Evolutionary conservation across 176 grass and related monocot species (phyloP).

Genomic region (Bolboschoenus planiculmis): DNA sequence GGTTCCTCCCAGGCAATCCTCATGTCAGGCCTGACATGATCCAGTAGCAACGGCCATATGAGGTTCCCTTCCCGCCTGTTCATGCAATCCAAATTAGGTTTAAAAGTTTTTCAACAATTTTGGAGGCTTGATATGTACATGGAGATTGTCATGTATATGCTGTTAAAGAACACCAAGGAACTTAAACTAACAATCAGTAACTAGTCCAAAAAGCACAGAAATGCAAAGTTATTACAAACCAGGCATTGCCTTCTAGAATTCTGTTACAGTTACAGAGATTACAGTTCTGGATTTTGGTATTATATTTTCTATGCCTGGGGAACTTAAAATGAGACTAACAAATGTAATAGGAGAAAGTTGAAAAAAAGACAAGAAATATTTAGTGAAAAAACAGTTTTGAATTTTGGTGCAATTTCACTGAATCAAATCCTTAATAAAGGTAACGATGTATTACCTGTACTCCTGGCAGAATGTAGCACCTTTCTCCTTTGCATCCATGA

Average conservation of each 20-base stretch:
- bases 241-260: background rate
- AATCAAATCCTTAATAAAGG: background rate
- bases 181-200: background rate
- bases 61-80: conserved; percentile 81
- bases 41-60: conserved; percentile 90
- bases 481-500: conserved; percentile 94
- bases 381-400: background rate
- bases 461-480: conserved; percentile 91
- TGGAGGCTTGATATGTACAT: background rate
- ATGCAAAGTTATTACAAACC: background rate
- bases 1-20: conserved; percentile 98
- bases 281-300: background rate
- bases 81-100: background rate
- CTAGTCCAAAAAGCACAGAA: background rate
- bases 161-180: background rate
- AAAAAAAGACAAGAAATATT: background rate
- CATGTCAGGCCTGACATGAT: conserved; percentile 94
- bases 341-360: background rate
- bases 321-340: background rate
- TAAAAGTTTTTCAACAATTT: background rate
- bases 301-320: background rate
- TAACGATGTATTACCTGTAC: conserved; percentile 22
- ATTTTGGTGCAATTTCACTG: background rate
- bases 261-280: background rate
- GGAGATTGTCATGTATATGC: background rate